Conservation (phyloP, 139 green algal species). For the Gonium pectorale region DNA sequence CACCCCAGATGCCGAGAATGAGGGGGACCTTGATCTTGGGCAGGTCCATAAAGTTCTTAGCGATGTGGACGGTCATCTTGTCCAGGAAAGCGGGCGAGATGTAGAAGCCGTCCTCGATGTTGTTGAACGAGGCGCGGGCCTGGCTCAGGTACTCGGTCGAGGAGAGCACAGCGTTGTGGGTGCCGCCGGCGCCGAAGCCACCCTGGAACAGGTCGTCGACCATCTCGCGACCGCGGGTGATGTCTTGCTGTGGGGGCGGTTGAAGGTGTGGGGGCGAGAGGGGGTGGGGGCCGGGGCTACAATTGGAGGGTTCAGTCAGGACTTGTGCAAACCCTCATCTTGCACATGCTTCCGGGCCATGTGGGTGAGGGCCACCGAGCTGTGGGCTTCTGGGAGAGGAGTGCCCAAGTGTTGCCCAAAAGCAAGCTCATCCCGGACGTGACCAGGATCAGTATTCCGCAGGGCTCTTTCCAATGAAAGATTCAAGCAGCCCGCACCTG, state of each 20-base stretch:
- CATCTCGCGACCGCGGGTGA: constrained; percentile 91
- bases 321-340: no score
- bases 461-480: background rate
- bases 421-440: no score
- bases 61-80: constrained; percentile 96
- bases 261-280: background rate
- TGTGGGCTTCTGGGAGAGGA: no score
- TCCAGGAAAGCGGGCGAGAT: constrained; percentile 98
- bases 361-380: no score
- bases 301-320: no score
- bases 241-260: constrained; percentile 88
- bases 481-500: constrained; percentile 68
- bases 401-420: no score
- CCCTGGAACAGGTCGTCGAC: constrained; percentile 95
- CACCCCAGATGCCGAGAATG: constrained; percentile 98
- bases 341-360: no score
- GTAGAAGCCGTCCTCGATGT: constrained; percentile 97
- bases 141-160: constrained; percentile 91
- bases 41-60: constrained; percentile 92
- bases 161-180: constrained; percentile 91
- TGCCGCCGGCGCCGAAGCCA: constrained; percentile 76
- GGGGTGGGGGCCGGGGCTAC: no score
- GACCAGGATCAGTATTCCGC: no score
- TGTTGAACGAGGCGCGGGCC: constrained; percentile 78
- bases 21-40: constrained; percentile 95